phyloP scores from a whole-genome alignment of 257 asterid genomes.

The Solanum peruvianum region DNA sequence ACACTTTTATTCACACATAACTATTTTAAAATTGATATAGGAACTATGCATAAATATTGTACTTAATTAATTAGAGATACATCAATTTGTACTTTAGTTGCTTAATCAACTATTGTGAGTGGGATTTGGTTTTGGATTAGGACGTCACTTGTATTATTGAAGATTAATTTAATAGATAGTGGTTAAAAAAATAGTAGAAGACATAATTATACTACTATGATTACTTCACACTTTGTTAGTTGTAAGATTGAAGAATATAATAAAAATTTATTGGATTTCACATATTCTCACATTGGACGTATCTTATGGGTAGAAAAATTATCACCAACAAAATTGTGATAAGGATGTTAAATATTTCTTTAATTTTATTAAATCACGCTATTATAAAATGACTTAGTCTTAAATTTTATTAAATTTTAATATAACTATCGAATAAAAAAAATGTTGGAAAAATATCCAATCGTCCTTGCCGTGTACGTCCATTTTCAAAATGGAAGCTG shows the following conservation, averaged over 20 bases:
- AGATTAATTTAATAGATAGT: not conserved
- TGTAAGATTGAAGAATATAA: not conserved
- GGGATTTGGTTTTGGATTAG: conserved; percentile 33
- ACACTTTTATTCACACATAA: not conserved
- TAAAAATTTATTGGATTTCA: not conserved
- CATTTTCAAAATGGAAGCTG: conserved; percentile 8
- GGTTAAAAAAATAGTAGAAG: not conserved
- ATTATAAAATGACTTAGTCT: rapidly evolving
- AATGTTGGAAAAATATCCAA: conserved; percentile 4
- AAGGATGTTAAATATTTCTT: not conserved
- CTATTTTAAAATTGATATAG: not conserved
- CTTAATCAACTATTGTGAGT: conserved; percentile 10
- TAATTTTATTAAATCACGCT: not conserved
- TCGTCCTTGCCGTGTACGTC: conserved; percentile 49
- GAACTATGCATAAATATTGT: not conserved
- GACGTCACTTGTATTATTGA: conserved; percentile 4
- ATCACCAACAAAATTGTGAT: not conserved
- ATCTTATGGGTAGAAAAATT: conserved; percentile 5
- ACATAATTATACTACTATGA: not conserved
- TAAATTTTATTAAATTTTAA: not conserved
- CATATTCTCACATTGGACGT: not conserved
- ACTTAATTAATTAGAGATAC: not conserved
- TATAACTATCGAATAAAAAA: not conserved
- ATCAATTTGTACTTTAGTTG: not conserved
- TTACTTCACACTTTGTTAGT: not conserved